Percentiles rank a stretch among this genome's conserved stretches.
phyloP scores from a whole-genome alignment of 2,329 filamentous ascomycete species.

The Xylaria sp. region DNA sequence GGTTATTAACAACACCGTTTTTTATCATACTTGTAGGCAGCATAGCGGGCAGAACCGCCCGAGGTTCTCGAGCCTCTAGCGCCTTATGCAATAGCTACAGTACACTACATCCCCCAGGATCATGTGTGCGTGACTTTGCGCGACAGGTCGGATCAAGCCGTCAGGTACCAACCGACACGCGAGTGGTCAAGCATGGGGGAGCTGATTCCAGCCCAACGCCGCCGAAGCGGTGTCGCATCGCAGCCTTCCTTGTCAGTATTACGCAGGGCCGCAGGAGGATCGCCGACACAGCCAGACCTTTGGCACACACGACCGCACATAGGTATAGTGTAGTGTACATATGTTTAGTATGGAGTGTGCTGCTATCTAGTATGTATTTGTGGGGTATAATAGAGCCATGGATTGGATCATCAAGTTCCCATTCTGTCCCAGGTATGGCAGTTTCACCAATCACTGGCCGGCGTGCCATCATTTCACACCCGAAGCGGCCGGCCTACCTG shows the following conservation, averaged over 20 bases:
- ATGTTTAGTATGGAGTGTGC: constrained; percentile 4
- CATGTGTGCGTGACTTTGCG: constrained; percentile 30
- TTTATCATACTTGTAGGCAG: constrained; percentile 24
- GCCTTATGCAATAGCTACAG: constrained; percentile 10
- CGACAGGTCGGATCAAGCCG: constrained; percentile 42
- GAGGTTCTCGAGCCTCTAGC: constrained; percentile 13
- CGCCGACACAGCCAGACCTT: constrained; percentile 45
- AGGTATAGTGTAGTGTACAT: constrained; percentile 9
- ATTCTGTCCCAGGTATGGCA: constrained; percentile 18
- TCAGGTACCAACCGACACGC: constrained; percentile 50
- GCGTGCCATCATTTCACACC: constrained; percentile 25
- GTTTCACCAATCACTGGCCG: constrained; percentile 31
- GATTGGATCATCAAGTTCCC: constrained; percentile 29
- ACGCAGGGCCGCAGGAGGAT: constrained; percentile 48
- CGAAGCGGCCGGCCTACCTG: constrained; percentile 31
- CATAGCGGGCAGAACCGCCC: constrained; percentile 23
- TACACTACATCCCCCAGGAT: background rate
- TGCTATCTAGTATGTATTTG: constrained; percentile 24
- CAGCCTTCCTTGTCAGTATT: constrained; percentile 46
- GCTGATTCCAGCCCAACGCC: constrained; percentile 49
- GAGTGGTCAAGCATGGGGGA: constrained; percentile 37
- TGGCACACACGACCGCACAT: constrained; percentile 33
- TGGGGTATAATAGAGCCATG: constrained; percentile 34
- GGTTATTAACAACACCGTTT: constrained; percentile 30
- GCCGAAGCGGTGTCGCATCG: constrained; percentile 46